Evolutionary conservation across 2,329 filamentous ascomycete species (phyloP).

Genomic region (Fusarium sulawesiense): DNA sequence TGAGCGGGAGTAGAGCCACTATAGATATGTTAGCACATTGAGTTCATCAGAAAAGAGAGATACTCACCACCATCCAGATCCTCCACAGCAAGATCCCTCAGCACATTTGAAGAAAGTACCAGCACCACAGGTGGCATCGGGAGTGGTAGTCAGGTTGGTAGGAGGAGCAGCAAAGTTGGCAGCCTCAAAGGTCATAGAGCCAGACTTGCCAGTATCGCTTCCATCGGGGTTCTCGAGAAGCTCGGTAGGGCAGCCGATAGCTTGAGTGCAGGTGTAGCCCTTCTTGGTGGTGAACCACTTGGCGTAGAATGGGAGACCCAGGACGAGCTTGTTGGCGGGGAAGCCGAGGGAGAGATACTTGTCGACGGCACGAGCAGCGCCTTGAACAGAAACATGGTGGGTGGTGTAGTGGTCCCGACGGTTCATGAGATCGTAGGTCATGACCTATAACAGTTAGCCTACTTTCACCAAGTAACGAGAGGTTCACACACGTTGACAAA

Average conservation of each 20-base stretch:
- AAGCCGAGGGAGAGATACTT: conserved; percentile 70
- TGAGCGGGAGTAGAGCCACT: conserved; percentile 38
- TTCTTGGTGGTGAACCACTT: conserved; percentile 72
- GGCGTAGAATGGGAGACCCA: conserved; percentile 76
- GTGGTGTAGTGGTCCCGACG: conserved; percentile 73
- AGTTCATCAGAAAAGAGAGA: rapidly evolving
- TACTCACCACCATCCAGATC: conserved; percentile 43
- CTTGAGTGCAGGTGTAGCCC: conserved; percentile 56
- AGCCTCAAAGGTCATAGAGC: conserved; percentile 55
- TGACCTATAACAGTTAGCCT: conserved; percentile 56
- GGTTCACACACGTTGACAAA: conserved; percentile 65
- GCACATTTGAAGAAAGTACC: conserved; percentile 33
- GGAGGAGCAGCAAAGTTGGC: conserved; percentile 44
- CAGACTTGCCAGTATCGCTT: conserved; percentile 64
- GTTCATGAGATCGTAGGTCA: conserved; percentile 80
- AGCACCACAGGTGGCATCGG: conserved; percentile 38
- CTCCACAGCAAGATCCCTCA: conserved; percentile 30
- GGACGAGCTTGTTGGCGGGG: conserved; percentile 66
- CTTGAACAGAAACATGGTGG: conserved; percentile 71
- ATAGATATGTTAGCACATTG: not conserved
- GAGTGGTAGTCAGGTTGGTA: conserved; percentile 31
- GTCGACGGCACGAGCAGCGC: conserved; percentile 65
- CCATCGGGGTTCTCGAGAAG: conserved; percentile 70
- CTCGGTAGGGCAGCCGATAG: conserved; percentile 69
- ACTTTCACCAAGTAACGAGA: rapidly evolving